phyloP scores from a whole-genome alignment of 768 basidiomycete species.

The Mycena vitilis region DNA sequence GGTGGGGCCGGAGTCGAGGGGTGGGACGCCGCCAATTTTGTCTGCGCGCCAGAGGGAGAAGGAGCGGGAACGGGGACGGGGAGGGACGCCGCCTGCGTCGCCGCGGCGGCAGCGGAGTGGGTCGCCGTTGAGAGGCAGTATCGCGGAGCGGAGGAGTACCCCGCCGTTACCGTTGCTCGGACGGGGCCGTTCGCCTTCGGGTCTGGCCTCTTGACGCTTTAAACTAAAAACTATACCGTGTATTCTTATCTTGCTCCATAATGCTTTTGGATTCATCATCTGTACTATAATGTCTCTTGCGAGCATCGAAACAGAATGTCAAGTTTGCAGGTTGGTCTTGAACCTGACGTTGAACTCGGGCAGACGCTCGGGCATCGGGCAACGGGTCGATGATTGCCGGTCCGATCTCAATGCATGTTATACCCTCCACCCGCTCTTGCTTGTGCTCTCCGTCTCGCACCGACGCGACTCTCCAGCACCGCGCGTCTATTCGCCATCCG shows the following conservation, averaged over 20 bases:
- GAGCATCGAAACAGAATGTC: too few species aligned
- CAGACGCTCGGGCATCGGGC: too few species aligned
- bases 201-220: background rate
- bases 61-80: background rate
- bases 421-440: constrained; percentile 12
- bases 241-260: constrained; percentile 1
- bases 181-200: background rate
- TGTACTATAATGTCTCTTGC: too few species aligned
- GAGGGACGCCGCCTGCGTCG: constrained; percentile 1
- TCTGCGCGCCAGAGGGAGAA: constrained; percentile 31
- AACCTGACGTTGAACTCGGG: too few species aligned
- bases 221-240: background rate
- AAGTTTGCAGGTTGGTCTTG: too few species aligned
- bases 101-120: constrained; percentile 2
- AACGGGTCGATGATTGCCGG: constrained; percentile 4
- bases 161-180: background rate
- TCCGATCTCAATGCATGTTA: background rate
- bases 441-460: constrained; percentile 10
- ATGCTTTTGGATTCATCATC: too few species aligned
- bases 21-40: constrained; percentile 48
- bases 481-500: too few species aligned
- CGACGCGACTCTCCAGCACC: constrained; percentile 11
- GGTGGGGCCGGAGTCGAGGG: constrained; percentile 31
- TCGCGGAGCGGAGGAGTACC: constrained; percentile 13
- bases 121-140: background rate